Percentiles rank a stretch among this genome's conserved stretches.
phyloP scores from a whole-genome alignment of 306 rosid species.

The Trichosanthes truncata region DNA sequence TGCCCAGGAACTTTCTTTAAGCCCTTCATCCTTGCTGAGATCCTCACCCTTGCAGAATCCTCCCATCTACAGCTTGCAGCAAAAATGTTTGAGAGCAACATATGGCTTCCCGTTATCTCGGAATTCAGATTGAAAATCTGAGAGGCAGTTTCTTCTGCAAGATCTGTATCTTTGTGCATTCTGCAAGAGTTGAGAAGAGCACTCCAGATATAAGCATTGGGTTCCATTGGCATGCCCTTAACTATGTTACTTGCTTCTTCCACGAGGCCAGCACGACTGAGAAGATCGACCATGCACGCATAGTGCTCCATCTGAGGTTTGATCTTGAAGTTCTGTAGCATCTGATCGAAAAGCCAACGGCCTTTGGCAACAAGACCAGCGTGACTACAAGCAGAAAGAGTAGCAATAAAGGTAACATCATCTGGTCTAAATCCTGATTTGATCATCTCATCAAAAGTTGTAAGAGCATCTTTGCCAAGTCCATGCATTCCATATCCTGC shows the following conservation, averaged over 20 bases:
- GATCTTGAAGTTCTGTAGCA: slow-evolving; percentile 36
- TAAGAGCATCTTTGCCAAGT: slow-evolving; percentile 55
- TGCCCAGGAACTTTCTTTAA: slow-evolving; percentile 54
- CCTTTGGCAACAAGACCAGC: slow-evolving; percentile 59
- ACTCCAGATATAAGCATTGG: slow-evolving; percentile 70
- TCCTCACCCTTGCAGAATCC: slow-evolving; percentile 68
- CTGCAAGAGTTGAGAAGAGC: slow-evolving; percentile 71
- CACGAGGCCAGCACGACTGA: slow-evolving; percentile 71
- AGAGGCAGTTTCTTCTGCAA: slow-evolving; percentile 46
- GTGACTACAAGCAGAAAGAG: slow-evolving; percentile 83
- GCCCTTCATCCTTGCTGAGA: slow-evolving; percentile 60
- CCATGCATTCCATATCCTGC: slow-evolving; percentile 81
- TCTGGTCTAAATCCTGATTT: slow-evolving; percentile 50
- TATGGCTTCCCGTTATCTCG: slow-evolving; percentile 47
- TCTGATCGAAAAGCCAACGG: slow-evolving; percentile 35
- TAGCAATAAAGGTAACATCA: slow-evolving; percentile 48
- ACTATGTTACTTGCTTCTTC: slow-evolving; percentile 57
- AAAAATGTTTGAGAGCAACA: slow-evolving; percentile 71
- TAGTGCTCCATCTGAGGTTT: slow-evolving; percentile 76
- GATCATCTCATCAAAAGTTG: slow-evolving; percentile 45
- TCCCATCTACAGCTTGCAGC: slow-evolving; percentile 78
- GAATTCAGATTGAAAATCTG: slow-evolving; percentile 29
- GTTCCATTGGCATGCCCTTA: slow-evolving; percentile 58
- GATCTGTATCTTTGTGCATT: slow-evolving; percentile 41
- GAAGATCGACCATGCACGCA: slow-evolving; percentile 76